These are phyloP conservation scores for Physocladia obscura DNA, from an alignment of 192 early-diverging fungal species.

Conservation along the genomic window DNA sequence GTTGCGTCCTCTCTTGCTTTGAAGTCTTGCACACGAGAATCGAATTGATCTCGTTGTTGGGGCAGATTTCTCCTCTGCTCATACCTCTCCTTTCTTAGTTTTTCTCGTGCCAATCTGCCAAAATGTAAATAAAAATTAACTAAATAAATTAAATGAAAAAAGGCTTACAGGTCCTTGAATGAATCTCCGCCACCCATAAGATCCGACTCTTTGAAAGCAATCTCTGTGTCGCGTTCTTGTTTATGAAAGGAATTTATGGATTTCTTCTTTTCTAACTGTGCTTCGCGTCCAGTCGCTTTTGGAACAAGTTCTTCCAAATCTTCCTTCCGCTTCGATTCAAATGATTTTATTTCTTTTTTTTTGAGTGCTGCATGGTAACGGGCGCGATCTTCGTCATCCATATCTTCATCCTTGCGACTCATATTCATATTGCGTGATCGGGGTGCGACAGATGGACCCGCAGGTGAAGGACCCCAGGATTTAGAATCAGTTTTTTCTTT, in stretches of 20 bases:
- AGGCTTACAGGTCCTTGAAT: conserved; percentile 25
- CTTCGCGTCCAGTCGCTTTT: conserved; percentile 64
- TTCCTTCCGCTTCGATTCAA: conserved; percentile 38
- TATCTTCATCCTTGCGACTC: conserved; percentile 29
- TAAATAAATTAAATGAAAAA: not conserved
- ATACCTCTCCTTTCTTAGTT: conserved; percentile 38
- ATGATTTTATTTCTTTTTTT: conserved; percentile 43
- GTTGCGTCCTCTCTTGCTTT: conserved; percentile 72
- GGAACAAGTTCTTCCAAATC: conserved; percentile 69
- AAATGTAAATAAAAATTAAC: no score
- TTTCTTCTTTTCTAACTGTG: conserved; percentile 61
- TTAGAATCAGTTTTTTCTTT: conserved; percentile 1
- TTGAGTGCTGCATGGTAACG: conserved; percentile 31
- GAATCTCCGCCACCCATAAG: conserved; percentile 56
- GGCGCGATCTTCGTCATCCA: conserved; percentile 50
- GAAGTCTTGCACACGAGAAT: conserved; percentile 50
- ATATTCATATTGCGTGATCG: conserved; percentile 6
- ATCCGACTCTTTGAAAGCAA: conserved; percentile 61
- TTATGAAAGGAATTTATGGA: conserved; percentile 59
- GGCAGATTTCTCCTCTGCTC: conserved; percentile 40
- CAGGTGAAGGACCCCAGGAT: not conserved
- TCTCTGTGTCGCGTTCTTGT: conserved; percentile 62
- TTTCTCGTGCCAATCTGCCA: conserved; percentile 45
- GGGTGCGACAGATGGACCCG: not conserved
- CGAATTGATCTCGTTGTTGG: conserved; percentile 33